phyloP scores from a whole-genome alignment of 2,329 filamentous ascomycete genomes.

The Apiospora sp. region DNA sequence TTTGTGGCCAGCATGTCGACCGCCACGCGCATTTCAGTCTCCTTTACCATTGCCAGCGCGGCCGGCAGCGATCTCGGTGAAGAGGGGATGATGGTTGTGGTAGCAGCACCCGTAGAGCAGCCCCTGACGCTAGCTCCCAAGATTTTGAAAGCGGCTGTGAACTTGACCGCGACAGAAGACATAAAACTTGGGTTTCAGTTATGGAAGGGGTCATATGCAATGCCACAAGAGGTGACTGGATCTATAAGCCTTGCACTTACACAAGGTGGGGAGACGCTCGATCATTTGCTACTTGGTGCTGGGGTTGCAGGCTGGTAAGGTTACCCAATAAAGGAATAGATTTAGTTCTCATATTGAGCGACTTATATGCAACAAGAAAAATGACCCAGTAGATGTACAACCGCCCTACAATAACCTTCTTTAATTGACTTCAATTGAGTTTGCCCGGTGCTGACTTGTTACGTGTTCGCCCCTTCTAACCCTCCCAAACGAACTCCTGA shows the following conservation, averaged over 20 bases:
- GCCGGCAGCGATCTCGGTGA: slow-evolving; percentile 20
- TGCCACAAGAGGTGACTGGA: slow-evolving; percentile 32
- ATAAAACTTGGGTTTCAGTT: background rate
- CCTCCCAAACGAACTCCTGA: slow-evolving; percentile 54
- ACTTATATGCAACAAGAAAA: background rate
- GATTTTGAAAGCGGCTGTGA: slow-evolving; percentile 28
- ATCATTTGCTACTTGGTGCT: slow-evolving; percentile 35
- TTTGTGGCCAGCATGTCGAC: slow-evolving; percentile 35
- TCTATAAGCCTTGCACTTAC: slow-evolving; percentile 36
- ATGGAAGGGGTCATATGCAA: slow-evolving; percentile 28
- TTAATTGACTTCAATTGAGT: background rate
- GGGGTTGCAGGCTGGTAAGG: slow-evolving; percentile 38
- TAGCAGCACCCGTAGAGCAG: slow-evolving; percentile 34
- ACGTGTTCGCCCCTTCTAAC: slow-evolving; percentile 27
- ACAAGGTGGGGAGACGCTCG: slow-evolving; percentile 30
- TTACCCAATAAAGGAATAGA: background rate
- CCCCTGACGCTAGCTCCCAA: slow-evolving; percentile 36
- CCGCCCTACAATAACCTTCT: background rate
- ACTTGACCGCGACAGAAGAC: slow-evolving; percentile 27
- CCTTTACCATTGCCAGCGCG: slow-evolving; percentile 32
- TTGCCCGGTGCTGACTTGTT: background rate
- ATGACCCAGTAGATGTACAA: background rate
- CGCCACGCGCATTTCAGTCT: slow-evolving; percentile 26
- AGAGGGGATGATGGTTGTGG: slow-evolving; percentile 25
- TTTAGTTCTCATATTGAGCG: background rate